Evolutionary conservation across 2,329 filamentous ascomycete species (phyloP).

Genomic region (Alternaria gansuensis): DNA sequence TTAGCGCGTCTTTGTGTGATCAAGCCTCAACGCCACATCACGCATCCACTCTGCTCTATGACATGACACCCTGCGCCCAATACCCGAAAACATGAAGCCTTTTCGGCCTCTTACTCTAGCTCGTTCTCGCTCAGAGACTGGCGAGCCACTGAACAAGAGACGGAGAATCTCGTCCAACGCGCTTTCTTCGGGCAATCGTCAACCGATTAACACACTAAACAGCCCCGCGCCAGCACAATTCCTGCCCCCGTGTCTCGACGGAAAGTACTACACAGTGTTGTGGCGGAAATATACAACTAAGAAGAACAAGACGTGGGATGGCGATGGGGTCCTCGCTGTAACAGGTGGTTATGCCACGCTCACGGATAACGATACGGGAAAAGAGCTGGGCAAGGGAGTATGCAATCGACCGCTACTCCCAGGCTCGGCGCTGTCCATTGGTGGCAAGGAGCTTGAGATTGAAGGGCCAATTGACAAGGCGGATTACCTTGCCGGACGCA

Average conservation of each 20-base stretch:
- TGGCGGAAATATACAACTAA: conserved; percentile 74
- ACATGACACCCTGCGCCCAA: conserved; percentile 1
- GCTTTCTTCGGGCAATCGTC: conserved; percentile 37
- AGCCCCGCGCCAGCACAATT: conserved; percentile 33
- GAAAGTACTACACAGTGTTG: conserved; percentile 56
- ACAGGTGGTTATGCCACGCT: conserved; percentile 66
- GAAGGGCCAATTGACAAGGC: conserved; percentile 68
- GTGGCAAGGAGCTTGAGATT: conserved; percentile 74
- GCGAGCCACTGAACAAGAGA: conserved; percentile 54
- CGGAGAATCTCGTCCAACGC: conserved; percentile 51
- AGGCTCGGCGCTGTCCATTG: conserved; percentile 68
- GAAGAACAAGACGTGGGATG: conserved; percentile 81
- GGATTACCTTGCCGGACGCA: conserved; percentile 64
- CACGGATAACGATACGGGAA: conserved; percentile 67
- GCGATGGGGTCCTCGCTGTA: conserved; percentile 71
- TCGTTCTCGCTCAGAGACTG: conserved; percentile 30
- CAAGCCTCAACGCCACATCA: neutral
- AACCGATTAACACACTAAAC: conserved; percentile 43
- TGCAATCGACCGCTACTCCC: conserved; percentile 66
- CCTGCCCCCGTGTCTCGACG: conserved; percentile 37
- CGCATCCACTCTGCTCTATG: neutral
- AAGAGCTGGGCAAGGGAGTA: conserved; percentile 67
- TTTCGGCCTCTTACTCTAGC: conserved; percentile 49
- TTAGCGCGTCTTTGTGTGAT: conserved; percentile 12
- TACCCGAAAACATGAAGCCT: conserved; percentile 42